Conservation (phyloP, 1,284 basidiomycete species). For the Xerocomus amazonicus region DNA sequence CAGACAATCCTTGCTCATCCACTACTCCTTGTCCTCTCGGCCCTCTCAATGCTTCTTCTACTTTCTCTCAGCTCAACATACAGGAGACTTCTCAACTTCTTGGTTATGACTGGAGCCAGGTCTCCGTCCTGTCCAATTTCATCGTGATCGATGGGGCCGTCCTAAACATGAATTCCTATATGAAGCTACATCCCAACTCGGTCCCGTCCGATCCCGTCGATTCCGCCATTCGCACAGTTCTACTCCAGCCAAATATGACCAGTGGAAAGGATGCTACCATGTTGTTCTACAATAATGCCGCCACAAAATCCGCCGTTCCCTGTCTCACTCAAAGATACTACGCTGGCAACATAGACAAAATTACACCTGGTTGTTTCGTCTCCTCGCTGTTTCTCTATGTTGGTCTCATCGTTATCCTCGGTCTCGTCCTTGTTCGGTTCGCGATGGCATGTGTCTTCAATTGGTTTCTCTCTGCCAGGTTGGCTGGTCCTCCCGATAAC, state of each 20-base stretch:
- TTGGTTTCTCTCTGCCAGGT: conserved; percentile 86
- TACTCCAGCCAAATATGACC: conserved; percentile 45
- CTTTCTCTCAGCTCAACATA: conserved; percentile 59
- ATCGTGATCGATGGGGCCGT: conserved; percentile 92
- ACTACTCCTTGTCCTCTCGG: conserved; percentile 61
- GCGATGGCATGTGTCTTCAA: conserved; percentile 95
- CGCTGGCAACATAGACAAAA: conserved; percentile 95
- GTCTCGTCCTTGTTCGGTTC: conserved; percentile 89
- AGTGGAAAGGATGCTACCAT: conserved; percentile 89
- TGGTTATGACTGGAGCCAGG: conserved; percentile 88
- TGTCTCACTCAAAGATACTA: conserved; percentile 85
- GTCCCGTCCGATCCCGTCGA: conserved; percentile 81
- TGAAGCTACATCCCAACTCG: conserved; percentile 66
- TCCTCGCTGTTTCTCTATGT: conserved; percentile 88
- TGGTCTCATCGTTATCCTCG: conserved; percentile 89
- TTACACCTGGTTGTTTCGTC: conserved; percentile 94
- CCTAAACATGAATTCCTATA: conserved; percentile 90
- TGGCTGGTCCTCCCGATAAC: conserved; percentile 70
- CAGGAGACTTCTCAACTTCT: conserved; percentile 62
- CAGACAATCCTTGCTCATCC: conserved; percentile 68
- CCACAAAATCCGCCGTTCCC: conserved; percentile 63
- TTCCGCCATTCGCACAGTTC: conserved; percentile 72
- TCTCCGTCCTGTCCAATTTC: conserved; percentile 64
- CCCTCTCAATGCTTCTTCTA: conserved; percentile 51
- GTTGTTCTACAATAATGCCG: conserved; percentile 72